A percentile compares a stretch with the other conserved stretches of the same genome.
phyloP scores from a whole-genome alignment of 768 basidiomycete species.

The Exsudoporus frostii region DNA sequence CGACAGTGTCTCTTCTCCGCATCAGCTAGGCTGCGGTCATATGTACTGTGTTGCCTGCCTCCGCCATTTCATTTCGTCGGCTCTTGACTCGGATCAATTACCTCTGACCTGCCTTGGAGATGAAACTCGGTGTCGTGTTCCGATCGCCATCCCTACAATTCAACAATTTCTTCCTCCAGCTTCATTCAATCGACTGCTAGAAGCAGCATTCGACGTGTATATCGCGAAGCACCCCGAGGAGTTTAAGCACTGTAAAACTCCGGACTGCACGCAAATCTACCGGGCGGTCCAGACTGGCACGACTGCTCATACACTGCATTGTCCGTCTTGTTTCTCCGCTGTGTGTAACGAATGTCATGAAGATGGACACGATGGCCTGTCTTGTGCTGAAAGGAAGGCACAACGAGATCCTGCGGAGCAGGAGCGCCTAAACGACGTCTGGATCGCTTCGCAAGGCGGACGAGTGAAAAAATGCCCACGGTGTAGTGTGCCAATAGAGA shows the following conservation, averaged over 20 bases:
- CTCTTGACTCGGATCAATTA: slow-evolving; percentile 54
- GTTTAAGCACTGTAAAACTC: slow-evolving; percentile 72
- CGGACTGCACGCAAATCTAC: slow-evolving; percentile 75
- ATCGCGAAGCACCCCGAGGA: slow-evolving; percentile 56
- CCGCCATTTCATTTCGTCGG: slow-evolving; percentile 51
- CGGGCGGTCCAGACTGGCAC: slow-evolving; percentile 44
- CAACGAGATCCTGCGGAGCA: slow-evolving; percentile 42
- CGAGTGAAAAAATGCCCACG: slow-evolving; percentile 71
- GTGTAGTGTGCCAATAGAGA: slow-evolving; percentile 68
- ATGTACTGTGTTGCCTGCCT: slow-evolving; percentile 64
- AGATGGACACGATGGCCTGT: slow-evolving; percentile 59
- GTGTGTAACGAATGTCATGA: slow-evolving; percentile 64
- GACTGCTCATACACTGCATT: slow-evolving; percentile 42
- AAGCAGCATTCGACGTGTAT: slow-evolving; percentile 55
- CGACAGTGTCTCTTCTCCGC: slow-evolving; percentile 41
- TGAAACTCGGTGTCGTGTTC: slow-evolving; percentile 53
- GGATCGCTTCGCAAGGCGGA: slow-evolving; percentile 51
- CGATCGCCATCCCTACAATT: slow-evolving; percentile 51
- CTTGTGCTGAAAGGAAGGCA: slow-evolving; percentile 45
- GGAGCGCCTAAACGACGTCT: slow-evolving; percentile 50
- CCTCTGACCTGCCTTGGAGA: slow-evolving; percentile 69
- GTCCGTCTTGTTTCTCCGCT: slow-evolving; percentile 62
- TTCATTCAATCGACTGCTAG: slow-evolving; percentile 54
- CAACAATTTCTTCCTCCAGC: slow-evolving; percentile 46
- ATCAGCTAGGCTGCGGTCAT: slow-evolving; percentile 59